Evolutionary conservation across 495 filamentous ascomycete species (phyloP).

Genomic region (Staphylotrichum tortipilum): DNA sequence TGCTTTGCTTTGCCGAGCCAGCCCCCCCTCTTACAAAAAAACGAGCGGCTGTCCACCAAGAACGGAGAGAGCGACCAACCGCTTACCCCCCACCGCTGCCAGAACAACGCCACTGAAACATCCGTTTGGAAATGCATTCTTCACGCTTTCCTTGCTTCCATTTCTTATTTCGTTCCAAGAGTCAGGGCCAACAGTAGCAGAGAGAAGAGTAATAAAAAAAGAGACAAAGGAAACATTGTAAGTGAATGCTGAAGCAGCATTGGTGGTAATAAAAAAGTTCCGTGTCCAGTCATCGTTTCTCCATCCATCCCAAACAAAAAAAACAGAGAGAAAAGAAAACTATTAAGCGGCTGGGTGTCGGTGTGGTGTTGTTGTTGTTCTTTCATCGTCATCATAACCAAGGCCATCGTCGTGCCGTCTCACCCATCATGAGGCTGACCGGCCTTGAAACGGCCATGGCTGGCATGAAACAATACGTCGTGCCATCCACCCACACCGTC

Average conservation of each 20-base stretch:
- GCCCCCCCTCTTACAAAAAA: neutral
- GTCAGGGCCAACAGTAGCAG: neutral
- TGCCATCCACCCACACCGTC: neutral
- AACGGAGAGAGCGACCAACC: too few relatives aligned
- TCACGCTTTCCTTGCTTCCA: neutral
- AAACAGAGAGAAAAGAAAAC: neutral
- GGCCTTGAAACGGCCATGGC: too few relatives aligned
- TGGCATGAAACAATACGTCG: neutral
- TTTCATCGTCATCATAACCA: conserved; percentile 5
- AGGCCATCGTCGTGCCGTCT: neutral
- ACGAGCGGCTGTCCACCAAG: neutral
- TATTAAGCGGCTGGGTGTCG: neutral
- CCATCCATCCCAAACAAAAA: neutral
- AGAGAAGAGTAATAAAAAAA: neutral
- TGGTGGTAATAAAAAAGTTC: neutral
- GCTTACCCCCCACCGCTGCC: too few relatives aligned
- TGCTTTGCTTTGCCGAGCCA: neutral
- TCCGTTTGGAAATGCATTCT: neutral
- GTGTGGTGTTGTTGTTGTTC: neutral
- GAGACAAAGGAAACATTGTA: neutral
- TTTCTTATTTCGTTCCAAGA: neutral
- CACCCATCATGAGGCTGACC: too few relatives aligned
- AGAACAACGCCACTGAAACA: neutral
- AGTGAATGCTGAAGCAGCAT: neutral
- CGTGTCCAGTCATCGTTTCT: conserved; percentile 2